Evolutionary conservation across 2,329 filamentous ascomycete genomes (phyloP).

Genomic region (Penicillium decumbens): DNA sequence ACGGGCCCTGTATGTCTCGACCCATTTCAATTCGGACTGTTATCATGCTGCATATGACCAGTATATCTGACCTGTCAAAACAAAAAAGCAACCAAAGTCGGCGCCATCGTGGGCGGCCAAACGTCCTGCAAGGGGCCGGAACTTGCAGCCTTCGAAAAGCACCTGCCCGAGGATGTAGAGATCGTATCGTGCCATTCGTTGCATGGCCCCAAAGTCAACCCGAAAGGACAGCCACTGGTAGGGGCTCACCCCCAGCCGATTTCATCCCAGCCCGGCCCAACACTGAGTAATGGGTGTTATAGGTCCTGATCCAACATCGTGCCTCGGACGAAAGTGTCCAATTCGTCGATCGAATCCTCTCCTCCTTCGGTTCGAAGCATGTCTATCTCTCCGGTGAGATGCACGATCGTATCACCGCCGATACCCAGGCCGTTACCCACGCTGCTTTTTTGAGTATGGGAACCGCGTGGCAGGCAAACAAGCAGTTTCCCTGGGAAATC

Average conservation of each 20-base stretch:
- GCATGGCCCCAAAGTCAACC: slow-evolving; percentile 85
- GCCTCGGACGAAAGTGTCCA: slow-evolving; percentile 69
- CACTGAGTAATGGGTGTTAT: slow-evolving; percentile 16
- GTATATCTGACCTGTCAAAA: slow-evolving; percentile 24
- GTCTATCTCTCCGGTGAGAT: slow-evolving; percentile 81
- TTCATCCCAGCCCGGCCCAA: slow-evolving; percentile 1
- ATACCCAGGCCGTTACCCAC: slow-evolving; percentile 97
- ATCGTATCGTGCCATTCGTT: slow-evolving; percentile 96
- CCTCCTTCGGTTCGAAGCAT: slow-evolving; percentile 77
- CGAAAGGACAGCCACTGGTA: slow-evolving; percentile 83
- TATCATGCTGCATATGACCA: slow-evolving; percentile 2
- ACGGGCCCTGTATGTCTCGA: slow-evolving; percentile 75
- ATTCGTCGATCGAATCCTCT: slow-evolving; percentile 75
- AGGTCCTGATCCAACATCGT: slow-evolving; percentile 85
- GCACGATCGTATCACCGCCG: slow-evolving; percentile 95
- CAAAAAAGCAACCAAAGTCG: slow-evolving; percentile 76
- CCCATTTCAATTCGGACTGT: slow-evolving; percentile 7
- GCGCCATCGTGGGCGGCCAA: slow-evolving; percentile 93
- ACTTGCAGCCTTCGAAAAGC: slow-evolving; percentile 83
- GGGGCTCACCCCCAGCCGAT: slow-evolving; percentile 19
- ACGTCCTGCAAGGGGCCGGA: slow-evolving; percentile 98
- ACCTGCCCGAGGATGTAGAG: slow-evolving; percentile 82
- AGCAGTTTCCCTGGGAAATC: slow-evolving; percentile 95
- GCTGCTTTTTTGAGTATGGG: slow-evolving; percentile 97
- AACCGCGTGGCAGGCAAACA: slow-evolving; percentile 91